Base-by-base conservation (phyloP, 1,139 yeast genomes). In the Yamadazyma diospyri region DNA sequence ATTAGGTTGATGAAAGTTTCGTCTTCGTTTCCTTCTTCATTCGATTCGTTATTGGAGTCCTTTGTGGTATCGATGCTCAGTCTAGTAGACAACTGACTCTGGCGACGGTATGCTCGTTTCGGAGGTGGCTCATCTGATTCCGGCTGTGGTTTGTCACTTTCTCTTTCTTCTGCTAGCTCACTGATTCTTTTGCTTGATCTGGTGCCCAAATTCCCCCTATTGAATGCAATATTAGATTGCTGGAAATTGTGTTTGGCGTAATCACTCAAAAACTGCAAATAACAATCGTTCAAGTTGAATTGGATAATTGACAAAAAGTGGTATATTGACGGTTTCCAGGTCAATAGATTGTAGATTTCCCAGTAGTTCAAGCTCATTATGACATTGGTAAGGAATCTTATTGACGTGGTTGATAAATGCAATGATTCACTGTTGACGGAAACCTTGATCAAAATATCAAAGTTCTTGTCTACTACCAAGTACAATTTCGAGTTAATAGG, bases 281-380 rank as follows among this genome's bases (percentile, higher is more conserved):
- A 69, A 38, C 71, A 66, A 15, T 64, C 72, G 38, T 60, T 53
- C 17, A 69, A 43, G 42, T 69, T 69, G 39, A 64, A 64, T 17
- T 63, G 57, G 19, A 69, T 66, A 11, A 69, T 47, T 5, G 48
- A 45, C 25, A 69, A 47, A 35, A 69, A 69, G 38, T 64, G 71
- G 42, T 63, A 67, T 12, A 69, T 60, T 7, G 69, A 60, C 1
- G 75, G 74, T 38, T 66, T 66, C 70, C 71, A 65, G 12, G 50
- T 50, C 16, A 69, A 53, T 22, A 69, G 49, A 36, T 66, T 68
- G 43, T 66, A 68, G 15, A 68, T 42, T 40, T 69, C 74, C 75
- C 75, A 69, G 46, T 69, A 69, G 41, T 66, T 69, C 31, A 67
- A 47, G 29, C 48, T 47, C 71, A 66, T 64, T 15, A 67, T 46